Base-by-base conservation (phyloP, 2,329 filamentous ascomycete genomes). In the Cyphellophora europaea region DNA sequence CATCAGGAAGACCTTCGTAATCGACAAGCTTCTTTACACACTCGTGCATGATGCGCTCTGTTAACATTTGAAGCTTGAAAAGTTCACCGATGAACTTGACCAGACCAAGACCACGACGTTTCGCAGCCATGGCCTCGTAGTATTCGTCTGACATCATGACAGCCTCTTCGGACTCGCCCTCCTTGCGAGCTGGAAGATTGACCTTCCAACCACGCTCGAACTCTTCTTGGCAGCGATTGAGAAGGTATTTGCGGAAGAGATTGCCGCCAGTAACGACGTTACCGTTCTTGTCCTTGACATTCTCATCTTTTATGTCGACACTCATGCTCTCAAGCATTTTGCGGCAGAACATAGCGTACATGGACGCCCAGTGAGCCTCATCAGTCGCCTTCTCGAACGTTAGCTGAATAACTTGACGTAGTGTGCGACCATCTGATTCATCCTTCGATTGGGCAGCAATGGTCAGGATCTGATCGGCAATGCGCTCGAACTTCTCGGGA, bases 41-140 rank as follows among this genome's bases (percentile, higher is more conserved):
- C 63, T 95, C 86, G 68, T 98, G 89, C 91, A 98, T 98, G 65
- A 98, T 98, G 59, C 89, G 84, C 61, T 95, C 85, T 42, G 91
- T 98, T 61, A 98, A 74, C 91, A 98, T 98, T 58, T 82, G 80
- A 42, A 98, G 78, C 72, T 96, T 98, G 77, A 93, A 98, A 30
- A 98, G 77, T 65, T 98, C 91, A 68, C 91, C 91, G 56, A 98
- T 98, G 66, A 98, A 98, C 64, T 95, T 89, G 45, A 98, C 89
- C 14, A 98, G 76, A 79, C 91, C 91, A 46, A 98, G 82, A 65
- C 91, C 91, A 61, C 87, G 83, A 64, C 91, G 81, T 72, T 98
- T 98, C 54, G 88, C 88, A 38, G 89, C 88, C 32, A 88, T 89
- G 27, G 86, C 89, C 46, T 78, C 66, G 60, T 98, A 98, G 67